Base-by-base conservation (phyloP, 768 basidiomycete species). In the Pisolithus sp. region DNA sequence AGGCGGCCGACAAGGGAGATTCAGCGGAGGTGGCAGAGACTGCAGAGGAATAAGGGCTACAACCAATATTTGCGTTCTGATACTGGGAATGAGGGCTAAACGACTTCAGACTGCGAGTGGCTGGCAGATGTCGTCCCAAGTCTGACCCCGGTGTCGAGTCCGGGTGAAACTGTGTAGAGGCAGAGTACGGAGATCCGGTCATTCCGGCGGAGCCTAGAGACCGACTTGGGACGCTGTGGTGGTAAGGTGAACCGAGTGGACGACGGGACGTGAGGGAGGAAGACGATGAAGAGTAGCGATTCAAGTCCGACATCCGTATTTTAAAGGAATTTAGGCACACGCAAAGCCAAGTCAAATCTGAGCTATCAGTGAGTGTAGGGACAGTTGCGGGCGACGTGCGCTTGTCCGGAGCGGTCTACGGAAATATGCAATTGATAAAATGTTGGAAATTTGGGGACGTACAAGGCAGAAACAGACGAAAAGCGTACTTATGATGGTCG, bases 1-100 rank as follows among this genome's bases (percentile, higher is more conserved):
- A 65, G 5, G 71, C 34, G 13, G 34, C 70, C 7, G 75, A 74
- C 50, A 70, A 64, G 26, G 74, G 73, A 3, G 75, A 74, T 45
- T 68, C 66, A 1, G 66, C 55, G 15, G 67, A 67, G 4, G 71
- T 59, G 0, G 62, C 64, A 18, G 73, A 72, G 53, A 62, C 63
- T 52, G 66, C 62, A 0, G 74, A 67, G 48, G 70, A 66, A 50
- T 72, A 68, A 26, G 73, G 69, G 50, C 68, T 73, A 48, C 67
- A 66, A 31, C 56, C 58, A 12, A 67, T 20, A 42, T 48, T 55
- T 0, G 57, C 3, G 2, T 55, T 65, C 37, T 18, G 58, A 48
- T 54, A 53, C 18, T 55, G 62, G 7, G 66, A 51, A 20, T 41
- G 59, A 2, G 53, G 20, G 23, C 53, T 57, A 57, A 62, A 64